Evolutionary conservation across 2,329 filamentous ascomycete species (phyloP), one percentile per base, ranked within the genome.

Genomic region (Talaromyces amestolkiae): DNA sequence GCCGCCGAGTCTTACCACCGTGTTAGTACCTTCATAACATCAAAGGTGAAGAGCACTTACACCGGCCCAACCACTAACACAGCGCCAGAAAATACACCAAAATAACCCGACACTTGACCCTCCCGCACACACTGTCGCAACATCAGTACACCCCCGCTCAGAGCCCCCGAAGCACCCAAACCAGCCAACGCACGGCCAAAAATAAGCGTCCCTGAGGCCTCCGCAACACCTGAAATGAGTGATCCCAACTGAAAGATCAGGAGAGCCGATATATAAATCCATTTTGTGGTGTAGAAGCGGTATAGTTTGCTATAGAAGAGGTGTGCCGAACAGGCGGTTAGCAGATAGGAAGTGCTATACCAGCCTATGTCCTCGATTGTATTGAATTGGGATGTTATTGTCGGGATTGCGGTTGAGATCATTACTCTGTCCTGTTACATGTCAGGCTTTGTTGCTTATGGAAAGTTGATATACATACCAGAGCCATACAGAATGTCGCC

Each of bases 321-420:
- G 43, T 77, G 74, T 27, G 79, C 76, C 1, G 76, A 73, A 63
- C 73, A 75, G 17, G 69, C 73, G 1, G 78, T 76, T 8, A 81
- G 69, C 3, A 78, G 70, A 63, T 78, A 79, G 2, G 76, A 72
- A 31, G 72, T 75, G 15, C 75, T 75, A 63, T 81, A 81, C 79
- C 80, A 82, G 43, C 77, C 77, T 4, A 82, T 71, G 62, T 81
- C 78, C 11, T 74, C 68, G n/a, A 79, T 69, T 15, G 76, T 74
- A 45, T 79, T 67, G 66, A 82, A 82, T 9, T 79, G 70, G 62
- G 79, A 71, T 0, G 79, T 79, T 61, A 82, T 81, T 17, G 66
- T 68, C 9, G 78, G 78, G 9, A 80, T 77, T 2, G 78, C 79
- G 9, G 75, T 79, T 2, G 74, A 72, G 43, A 81, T 74, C 60